Evolutionary conservation across 306 rosid species (phyloP), one percentile per base, ranked within the genome.

Genomic region (Malus fusca): DNA sequence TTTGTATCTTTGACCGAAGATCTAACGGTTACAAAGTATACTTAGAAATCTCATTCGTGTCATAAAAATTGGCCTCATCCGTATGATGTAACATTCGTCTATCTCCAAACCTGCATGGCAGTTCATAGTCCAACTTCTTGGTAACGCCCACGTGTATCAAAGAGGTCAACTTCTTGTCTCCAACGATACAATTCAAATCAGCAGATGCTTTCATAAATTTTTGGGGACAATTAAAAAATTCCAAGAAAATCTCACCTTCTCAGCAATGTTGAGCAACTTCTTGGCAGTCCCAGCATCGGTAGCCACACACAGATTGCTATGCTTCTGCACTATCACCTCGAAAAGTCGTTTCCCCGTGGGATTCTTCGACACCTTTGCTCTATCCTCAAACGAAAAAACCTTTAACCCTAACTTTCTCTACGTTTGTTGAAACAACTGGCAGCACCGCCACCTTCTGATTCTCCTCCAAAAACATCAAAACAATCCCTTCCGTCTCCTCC

Each of bases 231-330:
- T 22, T 11, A 25, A 75, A 43, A 61, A 72, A 76, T 65, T 40
- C 77, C 55, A 19, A 21, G 80, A 68, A 69, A 74, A 61, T 44
- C 46, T 73, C 33, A 90, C 96, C 90, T 87, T 91, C 68, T 94
- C 97, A 11, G 95, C 98, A 56, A 94, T 83, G 19, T 87, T 89
- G 42, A 91, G 91, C 88, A 94, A 86, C 67, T 94, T 97, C 42
- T 87, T 83, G 11, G 93, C 97, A 19, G 93, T 87, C 43, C 87
- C 91, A 44, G 91, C 98, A 85, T 94, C 98, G 3, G 98, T 95
- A 73, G 97, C 98, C 81, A 94, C 75, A 78, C 95, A 87, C 63
- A 94, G 74, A 80, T 94, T 91, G 73, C 95, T 94, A 80, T 92
- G 77, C 91, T 94, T 94, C 87, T 80, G 30, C 61, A 78, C 87